Conservation (phyloP, 345 rosid species). For the Boechera stricta region DNA sequence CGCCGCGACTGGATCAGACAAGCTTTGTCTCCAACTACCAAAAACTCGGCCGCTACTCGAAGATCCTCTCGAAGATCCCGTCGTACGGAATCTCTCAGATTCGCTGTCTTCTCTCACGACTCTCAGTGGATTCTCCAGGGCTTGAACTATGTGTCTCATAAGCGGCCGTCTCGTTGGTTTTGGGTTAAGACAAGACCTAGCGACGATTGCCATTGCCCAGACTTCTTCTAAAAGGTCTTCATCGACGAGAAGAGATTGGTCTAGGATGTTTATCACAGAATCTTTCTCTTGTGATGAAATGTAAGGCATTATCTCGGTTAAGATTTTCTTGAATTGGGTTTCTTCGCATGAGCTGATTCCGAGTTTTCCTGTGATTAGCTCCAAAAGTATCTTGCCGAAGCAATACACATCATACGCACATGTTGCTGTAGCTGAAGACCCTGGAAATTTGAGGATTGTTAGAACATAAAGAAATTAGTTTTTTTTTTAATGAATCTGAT, state of each 20-base stretch:
- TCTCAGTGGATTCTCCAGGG: conserved; percentile 88
- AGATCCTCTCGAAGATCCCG: conserved; percentile 63
- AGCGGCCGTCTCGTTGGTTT: conserved; percentile 80
- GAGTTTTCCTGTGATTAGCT: conserved; percentile 87
- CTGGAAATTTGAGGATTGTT: conserved; percentile 45
- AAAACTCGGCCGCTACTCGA: conserved; percentile 75
- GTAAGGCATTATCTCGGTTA: conserved; percentile 61
- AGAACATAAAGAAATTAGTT: neutral
- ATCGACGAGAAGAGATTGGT: conserved; percentile 78
- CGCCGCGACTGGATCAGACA: conserved; percentile 54
- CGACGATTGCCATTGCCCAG: conserved; percentile 97
- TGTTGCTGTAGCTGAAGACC: conserved; percentile 48
- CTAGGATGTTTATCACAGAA: conserved; percentile 71
- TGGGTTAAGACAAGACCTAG: conserved; percentile 87
- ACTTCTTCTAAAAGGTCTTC: conserved; percentile 97
- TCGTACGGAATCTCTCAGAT: conserved; percentile 71
- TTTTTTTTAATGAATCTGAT: neutral
- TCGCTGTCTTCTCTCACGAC: conserved; percentile 78
- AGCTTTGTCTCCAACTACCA: conserved; percentile 87
- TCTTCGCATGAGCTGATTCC: conserved; percentile 78
- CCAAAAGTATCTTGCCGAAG: conserved; percentile 85
- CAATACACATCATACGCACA: conserved; percentile 89
- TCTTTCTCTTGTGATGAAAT: conserved; percentile 76
- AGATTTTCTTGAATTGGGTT: conserved; percentile 60
- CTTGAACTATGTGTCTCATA: conserved; percentile 85